Conservation (phyloP, 2,329 filamentous ascomycete genomes). For the Cadophora sp. region DNA sequence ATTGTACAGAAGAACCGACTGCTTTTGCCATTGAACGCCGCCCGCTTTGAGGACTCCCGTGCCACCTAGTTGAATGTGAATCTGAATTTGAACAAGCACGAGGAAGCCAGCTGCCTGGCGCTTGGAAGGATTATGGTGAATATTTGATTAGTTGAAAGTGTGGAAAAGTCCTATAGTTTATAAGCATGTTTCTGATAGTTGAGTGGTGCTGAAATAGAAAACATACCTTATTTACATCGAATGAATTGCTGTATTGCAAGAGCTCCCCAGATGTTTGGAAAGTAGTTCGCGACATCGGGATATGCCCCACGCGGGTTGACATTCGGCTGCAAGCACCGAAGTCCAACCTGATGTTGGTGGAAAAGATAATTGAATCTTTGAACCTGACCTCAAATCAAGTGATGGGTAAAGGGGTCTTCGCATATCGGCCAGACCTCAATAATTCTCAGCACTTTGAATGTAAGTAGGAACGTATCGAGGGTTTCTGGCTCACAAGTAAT, state of each 20-base stretch:
- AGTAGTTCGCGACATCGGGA: neutral
- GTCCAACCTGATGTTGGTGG: neutral
- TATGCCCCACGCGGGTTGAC: neutral
- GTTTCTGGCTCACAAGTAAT: constrained; percentile 43
- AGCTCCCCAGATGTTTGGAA: neutral
- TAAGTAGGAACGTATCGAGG: constrained; percentile 21
- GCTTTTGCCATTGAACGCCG: neutral
- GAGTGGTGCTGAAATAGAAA: neutral
- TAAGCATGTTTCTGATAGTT: too few relatives aligned
- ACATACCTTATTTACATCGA: neutral
- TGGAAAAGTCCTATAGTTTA: too few relatives aligned
- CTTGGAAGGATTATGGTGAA: too few relatives aligned
- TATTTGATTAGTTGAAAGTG: too few relatives aligned
- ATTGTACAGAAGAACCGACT: neutral
- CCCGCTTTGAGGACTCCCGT: neutral
- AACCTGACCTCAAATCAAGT: constrained; percentile 26
- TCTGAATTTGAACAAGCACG: neutral
- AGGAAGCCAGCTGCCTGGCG: too few relatives aligned
- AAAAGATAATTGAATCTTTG: neutral
- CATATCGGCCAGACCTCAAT: constrained; percentile 41
- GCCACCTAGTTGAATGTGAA: neutral
- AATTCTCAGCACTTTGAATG: constrained; percentile 34
- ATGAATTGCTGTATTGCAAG: neutral
- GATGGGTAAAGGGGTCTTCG: constrained; percentile 42
- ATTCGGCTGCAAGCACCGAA: neutral